Percentiles rank a stretch among this genome's conserved stretches.
Evolutionary conservation across 2,329 filamentous ascomycete genomes (phyloP).

Genomic region (Calonectria naviculata): DNA sequence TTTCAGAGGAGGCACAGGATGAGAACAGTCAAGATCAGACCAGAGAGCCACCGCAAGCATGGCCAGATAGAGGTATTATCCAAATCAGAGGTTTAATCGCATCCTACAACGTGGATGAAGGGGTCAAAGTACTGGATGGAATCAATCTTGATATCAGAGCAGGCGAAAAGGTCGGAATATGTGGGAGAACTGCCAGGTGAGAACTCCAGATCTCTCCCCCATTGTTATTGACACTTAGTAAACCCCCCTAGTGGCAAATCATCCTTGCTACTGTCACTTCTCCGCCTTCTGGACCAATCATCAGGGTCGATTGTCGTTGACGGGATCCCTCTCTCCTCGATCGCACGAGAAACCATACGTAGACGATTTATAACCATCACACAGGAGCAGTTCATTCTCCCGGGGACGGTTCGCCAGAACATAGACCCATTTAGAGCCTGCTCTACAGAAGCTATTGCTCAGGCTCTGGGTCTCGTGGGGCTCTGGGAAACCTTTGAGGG

Average conservation of each 20-base stretch:
- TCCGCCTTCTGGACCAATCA: conserved; percentile 59
- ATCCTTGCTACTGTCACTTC: conserved; percentile 58
- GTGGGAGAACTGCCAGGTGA: conserved; percentile 58
- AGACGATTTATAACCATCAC: conserved; percentile 57
- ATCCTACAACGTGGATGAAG: conserved; percentile 34
- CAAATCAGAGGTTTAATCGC: conserved; percentile 41
- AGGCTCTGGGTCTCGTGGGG: conserved; percentile 54
- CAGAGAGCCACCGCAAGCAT: conserved; percentile 33
- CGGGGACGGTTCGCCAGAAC: conserved; percentile 59
- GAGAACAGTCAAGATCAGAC: conserved; percentile 40
- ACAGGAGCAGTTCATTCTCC: conserved; percentile 61
- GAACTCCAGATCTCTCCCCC: conserved; percentile 15
- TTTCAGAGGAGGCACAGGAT: conserved; percentile 39
- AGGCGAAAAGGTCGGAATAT: conserved; percentile 62
- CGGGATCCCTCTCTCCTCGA: conserved; percentile 50
- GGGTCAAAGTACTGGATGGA: conserved; percentile 33
- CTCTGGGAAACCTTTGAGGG: conserved; percentile 53
- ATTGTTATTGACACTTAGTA: not conserved
- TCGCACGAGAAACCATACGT: conserved; percentile 56
- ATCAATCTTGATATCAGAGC: conserved; percentile 40
- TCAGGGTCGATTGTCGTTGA: conserved; percentile 55
- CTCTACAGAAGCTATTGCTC: conserved; percentile 49
- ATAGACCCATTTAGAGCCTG: conserved; percentile 52
- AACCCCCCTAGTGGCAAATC: conserved; percentile 58
- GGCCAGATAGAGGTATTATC: conserved; percentile 45